phyloP scores from a whole-genome alignment of 2,329 filamentous ascomycete genomes.

The Ceratocystis lukuohia region DNA sequence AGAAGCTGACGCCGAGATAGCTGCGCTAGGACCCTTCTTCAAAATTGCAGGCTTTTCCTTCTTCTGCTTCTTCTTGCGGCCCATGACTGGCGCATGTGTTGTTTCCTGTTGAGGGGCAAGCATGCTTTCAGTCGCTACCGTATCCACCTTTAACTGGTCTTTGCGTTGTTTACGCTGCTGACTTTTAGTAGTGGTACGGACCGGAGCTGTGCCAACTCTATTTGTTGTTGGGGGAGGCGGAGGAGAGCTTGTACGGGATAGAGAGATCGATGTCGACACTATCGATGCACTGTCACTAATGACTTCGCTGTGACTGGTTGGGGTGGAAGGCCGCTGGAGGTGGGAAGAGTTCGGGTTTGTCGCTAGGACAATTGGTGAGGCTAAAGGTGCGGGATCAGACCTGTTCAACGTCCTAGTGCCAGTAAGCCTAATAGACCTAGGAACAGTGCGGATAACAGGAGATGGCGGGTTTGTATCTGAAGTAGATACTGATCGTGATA shows the following conservation, averaged over 20 bases:
- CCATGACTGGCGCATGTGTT: slow-evolving; percentile 54
- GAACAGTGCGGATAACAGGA: slow-evolving; percentile 11
- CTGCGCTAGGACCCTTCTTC: slow-evolving; percentile 20
- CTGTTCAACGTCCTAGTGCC: neutral
- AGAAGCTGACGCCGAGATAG: neutral
- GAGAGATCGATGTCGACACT: slow-evolving; percentile 55
- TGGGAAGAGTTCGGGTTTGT: slow-evolving; percentile 13
- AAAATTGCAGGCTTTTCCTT: slow-evolving; percentile 44
- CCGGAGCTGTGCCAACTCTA: slow-evolving; percentile 54
- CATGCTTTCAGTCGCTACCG: slow-evolving; percentile 39
- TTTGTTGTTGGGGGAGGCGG: slow-evolving; percentile 43
- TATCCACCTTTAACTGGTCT: slow-evolving; percentile 48
- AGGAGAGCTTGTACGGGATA: slow-evolving; percentile 57
- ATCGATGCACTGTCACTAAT: slow-evolving; percentile 67
- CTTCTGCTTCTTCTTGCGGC: slow-evolving; percentile 75
- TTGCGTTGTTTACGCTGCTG: slow-evolving; percentile 65
- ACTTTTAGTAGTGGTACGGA: slow-evolving; percentile 60
- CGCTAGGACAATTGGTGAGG: slow-evolving; percentile 25
- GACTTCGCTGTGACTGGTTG: slow-evolving; percentile 50
- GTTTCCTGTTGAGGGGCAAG: slow-evolving; percentile 40
- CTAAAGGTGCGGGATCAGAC: slow-evolving; percentile 30
- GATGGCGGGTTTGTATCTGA: slow-evolving; percentile 1
- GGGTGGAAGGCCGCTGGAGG: slow-evolving; percentile 49
- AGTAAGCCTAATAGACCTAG: slow-evolving; percentile 13
- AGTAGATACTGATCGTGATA: neutral